Evolutionary conservation across 495 filamentous ascomycete species (phyloP), one percentile per base, ranked within the genome.

Genomic region (Peziza echinospora): DNA sequence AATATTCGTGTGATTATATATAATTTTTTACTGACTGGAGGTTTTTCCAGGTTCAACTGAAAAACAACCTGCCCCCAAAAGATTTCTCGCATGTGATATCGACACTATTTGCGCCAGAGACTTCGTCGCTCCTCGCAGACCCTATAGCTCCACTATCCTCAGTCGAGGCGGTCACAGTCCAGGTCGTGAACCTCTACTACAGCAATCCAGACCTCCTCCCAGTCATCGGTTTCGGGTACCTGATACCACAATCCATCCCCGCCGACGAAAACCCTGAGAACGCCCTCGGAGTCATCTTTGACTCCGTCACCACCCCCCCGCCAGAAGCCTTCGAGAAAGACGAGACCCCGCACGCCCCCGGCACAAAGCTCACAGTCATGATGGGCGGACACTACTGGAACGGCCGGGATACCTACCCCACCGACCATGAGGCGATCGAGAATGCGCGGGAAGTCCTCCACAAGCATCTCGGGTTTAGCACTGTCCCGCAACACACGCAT

Each of bases 351-450:
- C 47, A 55, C 48, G 51, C 13, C 26, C 59, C 61, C 0, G 84
- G 83, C 24, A 93, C 84, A 13, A 93, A 92, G 58, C 60, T 99
- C 24, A 94, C 87, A 11, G 80, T 96, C 44, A 92, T 99, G 81
- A 62, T 96, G 21, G 89, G 89, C 44, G 89, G 89, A 5, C 87
- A 94, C 63, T 85, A 78, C 65, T 96, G 86, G 87, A 73, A 82
- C 51, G 68, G 60, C 37, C 61, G 68, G 21, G 59, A 63, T 11
- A 41, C 56, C 0, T 64, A 69, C 21, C 64, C 65, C 30, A 67
- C 67, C 39, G 80, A 80, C 0, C 67, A 76, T 9, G 65, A 77
- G 46, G 83, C 76, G 19, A 63, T 75, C 24, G 52, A 55, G 2
- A 78, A 86, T 70, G 84, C 87, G 16, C 67, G 68, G 22, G 59